Conservation (phyloP, 129 eudicot species). For the Artemisia tridentata region DNA sequence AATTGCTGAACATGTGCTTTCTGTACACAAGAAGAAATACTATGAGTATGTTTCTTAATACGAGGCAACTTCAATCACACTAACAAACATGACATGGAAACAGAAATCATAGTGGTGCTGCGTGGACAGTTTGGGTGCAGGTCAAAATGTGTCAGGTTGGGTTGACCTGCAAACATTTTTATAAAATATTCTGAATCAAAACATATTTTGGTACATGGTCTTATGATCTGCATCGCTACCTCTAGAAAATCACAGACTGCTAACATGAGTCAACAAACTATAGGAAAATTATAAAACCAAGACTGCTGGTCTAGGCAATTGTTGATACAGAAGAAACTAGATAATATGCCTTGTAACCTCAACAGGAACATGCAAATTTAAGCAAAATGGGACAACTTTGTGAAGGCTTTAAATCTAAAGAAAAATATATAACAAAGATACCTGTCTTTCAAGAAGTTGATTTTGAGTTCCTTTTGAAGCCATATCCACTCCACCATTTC, state of each 20-base stretch:
- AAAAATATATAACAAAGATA: slow-evolving; percentile 14
- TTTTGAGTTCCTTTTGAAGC: slow-evolving; percentile 91
- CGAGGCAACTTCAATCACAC: slow-evolving; percentile 10
- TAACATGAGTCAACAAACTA: not conserved
- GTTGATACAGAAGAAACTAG: not conserved
- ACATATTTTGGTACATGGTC: not conserved
- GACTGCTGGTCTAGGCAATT: not conserved
- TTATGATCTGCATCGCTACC: not conserved
- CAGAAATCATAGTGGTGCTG: not conserved
- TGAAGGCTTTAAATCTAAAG: slow-evolving; percentile 7
- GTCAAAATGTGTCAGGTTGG: not conserved
- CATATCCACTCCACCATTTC: slow-evolving; percentile 74
- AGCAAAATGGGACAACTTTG: not conserved
- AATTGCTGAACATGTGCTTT: slow-evolving; percentile 99
- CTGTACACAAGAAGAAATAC: slow-evolving; percentile 37
- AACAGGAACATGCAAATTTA: not conserved
- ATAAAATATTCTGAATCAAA: not conserved
- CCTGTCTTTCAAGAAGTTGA: slow-evolving; percentile 99
- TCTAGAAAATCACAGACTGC: not conserved
- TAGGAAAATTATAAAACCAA: not conserved
- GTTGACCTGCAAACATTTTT: not conserved
- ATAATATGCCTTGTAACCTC: not conserved
- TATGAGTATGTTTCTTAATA: not conserved
- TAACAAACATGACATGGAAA: not conserved
- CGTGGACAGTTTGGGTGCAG: not conserved